Conservation (phyloP, 2,329 filamentous ascomycete genomes). For the Venturia effusa region DNA sequence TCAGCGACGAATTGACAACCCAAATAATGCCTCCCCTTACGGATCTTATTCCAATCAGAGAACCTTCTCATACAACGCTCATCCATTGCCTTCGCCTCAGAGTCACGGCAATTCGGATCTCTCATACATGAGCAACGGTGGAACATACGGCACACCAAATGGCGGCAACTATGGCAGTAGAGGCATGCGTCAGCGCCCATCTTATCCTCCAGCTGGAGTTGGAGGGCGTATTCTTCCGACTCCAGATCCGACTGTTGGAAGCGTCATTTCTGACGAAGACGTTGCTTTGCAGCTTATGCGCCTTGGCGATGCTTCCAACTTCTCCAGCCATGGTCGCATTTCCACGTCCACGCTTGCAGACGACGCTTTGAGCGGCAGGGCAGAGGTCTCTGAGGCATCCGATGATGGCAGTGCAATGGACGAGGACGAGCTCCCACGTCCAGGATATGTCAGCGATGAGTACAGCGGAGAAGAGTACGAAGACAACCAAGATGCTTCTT, state of each 20-base stretch:
- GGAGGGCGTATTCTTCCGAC: constrained; percentile 50
- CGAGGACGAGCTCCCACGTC: constrained; percentile 45
- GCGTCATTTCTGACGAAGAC: constrained; percentile 95
- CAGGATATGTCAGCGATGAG: constrained; percentile 32
- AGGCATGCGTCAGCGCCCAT: constrained; percentile 5
- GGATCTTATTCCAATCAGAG: constrained; percentile 60
- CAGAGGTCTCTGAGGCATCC: constrained; percentile 65
- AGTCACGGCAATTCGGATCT: constrained; percentile 44
- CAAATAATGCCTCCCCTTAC: constrained; percentile 62
- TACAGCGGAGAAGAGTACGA: constrained; percentile 52
- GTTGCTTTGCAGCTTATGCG: constrained; percentile 96
- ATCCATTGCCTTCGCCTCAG: constrained; percentile 74
- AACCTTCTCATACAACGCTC: constrained; percentile 60
- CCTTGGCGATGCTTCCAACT: constrained; percentile 84
- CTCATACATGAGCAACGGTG: constrained; percentile 13
- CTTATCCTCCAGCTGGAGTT: not conserved
- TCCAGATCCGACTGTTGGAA: constrained; percentile 92
- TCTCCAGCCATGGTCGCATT: constrained; percentile 74
- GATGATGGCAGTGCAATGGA: constrained; percentile 74
- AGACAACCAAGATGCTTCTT: constrained; percentile 38
- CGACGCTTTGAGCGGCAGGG: constrained; percentile 83
- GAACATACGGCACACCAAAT: constrained; percentile 18
- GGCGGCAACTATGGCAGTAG: constrained; percentile 1
- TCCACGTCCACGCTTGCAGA: constrained; percentile 79
- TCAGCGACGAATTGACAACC: constrained; percentile 67